A percentile compares a stretch with the other conserved stretches of the same genome.
phyloP scores from a whole-genome alignment of 108 stramenopile species.

The Fragilariopsis cylindrus region DNA sequence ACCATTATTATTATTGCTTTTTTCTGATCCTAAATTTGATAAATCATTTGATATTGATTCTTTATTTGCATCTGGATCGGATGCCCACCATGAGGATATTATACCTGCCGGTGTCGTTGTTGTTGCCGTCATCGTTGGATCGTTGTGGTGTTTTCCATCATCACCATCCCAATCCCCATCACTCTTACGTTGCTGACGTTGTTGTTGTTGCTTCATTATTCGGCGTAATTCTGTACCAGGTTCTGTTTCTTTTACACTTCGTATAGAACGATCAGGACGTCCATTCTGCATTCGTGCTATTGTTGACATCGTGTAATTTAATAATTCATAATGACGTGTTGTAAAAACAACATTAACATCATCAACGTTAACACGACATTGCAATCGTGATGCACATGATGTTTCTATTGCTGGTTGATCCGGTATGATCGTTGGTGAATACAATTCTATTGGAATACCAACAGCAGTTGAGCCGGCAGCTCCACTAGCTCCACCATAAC shows the following conservation, averaged over 20 bases:
- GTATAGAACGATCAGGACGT: constrained; percentile 56
- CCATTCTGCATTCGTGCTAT: constrained; percentile 60
- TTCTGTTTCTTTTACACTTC: constrained; percentile 36
- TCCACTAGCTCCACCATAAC: too few species aligned
- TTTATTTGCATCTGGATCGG: neutral
- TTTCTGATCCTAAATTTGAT: neutral
- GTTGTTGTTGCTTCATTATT: constrained; percentile 12
- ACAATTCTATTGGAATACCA: constrained; percentile 1
- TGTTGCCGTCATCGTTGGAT: neutral
- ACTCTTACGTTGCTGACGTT: too few species aligned
- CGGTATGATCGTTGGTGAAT: constrained; percentile 13
- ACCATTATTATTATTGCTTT: neutral
- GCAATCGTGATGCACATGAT: constrained; percentile 28
- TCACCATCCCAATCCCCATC: neutral
- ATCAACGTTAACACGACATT: constrained; percentile 46
- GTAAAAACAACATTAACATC: constrained; percentile 55
- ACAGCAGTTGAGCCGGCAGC: neutral
- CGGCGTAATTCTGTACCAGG: constrained; percentile 13
- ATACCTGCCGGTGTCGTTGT: neutral
- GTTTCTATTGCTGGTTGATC: neutral
- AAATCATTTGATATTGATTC: neutral
- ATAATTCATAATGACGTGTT: constrained; percentile 57
- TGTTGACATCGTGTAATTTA: constrained; percentile 50
- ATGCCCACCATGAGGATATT: neutral
- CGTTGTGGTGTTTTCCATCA: neutral